phyloP scores from a whole-genome alignment of 225 moss, liverwort and hornwort genomes.

The Marchantia polymorpha region DNA sequence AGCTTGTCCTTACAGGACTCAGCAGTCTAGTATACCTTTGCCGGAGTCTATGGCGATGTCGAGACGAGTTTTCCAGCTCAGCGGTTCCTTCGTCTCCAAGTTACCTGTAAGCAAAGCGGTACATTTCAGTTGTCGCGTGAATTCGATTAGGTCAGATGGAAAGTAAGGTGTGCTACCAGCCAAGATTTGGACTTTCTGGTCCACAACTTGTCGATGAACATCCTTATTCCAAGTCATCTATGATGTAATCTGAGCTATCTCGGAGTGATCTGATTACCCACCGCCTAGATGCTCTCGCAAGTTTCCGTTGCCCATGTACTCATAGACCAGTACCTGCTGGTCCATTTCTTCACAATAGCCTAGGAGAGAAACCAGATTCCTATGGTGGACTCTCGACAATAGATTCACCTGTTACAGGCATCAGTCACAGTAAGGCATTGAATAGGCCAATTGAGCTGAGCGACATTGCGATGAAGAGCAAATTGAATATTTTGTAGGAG shows the following conservation, averaged over 20 bases:
- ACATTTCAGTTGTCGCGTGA: no score
- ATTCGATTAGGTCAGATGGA: no score
- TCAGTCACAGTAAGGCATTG: background rate
- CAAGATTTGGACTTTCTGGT: no score
- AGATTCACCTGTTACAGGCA: constrained; percentile 48
- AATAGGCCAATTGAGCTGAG: no score
- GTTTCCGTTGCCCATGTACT: constrained; percentile 54
- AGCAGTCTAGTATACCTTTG: background rate
- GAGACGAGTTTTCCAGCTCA: background rate
- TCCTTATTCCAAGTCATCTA: background rate
- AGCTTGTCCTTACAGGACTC: background rate
- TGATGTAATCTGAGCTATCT: no score
- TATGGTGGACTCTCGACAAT: constrained; percentile 68
- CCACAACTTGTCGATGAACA: no score
- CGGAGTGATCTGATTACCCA: constrained; percentile 13
- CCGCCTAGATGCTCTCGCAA: constrained; percentile 66
- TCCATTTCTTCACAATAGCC: constrained; percentile 58
- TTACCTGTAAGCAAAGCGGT: no score
- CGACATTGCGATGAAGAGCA: no score
- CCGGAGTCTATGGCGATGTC: constrained; percentile 6
- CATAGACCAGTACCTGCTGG: constrained; percentile 61
- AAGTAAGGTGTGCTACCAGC: no score
- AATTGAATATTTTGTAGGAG: no score
- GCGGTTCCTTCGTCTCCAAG: background rate
- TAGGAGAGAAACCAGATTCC: constrained; percentile 59